phyloP scores from a whole-genome alignment of 148 eudicot species.

The Silene conica region DNA sequence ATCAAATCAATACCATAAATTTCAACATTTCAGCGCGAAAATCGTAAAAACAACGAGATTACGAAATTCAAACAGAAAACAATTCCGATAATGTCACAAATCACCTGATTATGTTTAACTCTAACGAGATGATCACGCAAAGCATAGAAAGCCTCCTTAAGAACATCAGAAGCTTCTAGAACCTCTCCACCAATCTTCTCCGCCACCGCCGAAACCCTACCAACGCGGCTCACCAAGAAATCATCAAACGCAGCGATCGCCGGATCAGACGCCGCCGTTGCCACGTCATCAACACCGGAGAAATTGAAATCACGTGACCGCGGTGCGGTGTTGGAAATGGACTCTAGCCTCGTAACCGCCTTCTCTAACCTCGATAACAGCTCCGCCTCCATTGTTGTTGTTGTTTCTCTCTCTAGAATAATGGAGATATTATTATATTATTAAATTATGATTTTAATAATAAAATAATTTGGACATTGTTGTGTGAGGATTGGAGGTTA shows the following conservation, averaged over 20 bases:
- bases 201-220: slow-evolving; percentile 56
- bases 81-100: neutral
- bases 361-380: slow-evolving; percentile 64
- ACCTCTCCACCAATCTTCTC: slow-evolving; percentile 89
- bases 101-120: slow-evolving; percentile 72
- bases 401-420: neutral
- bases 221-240: slow-evolving; percentile 43
- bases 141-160: slow-evolving; percentile 55
- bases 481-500: neutral
- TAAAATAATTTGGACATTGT: slow-evolving; percentile 10
- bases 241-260: slow-evolving; percentile 72
- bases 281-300: slow-evolving; percentile 31
- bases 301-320: slow-evolving; percentile 23
- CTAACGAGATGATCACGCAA: slow-evolving; percentile 67
- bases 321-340: slow-evolving; percentile 27
- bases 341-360: slow-evolving; percentile 72
- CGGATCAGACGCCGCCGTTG: slow-evolving; percentile 56
- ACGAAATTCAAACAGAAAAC: neutral
- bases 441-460: neutral
- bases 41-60: neutral
- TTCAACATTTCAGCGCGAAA: neutral
- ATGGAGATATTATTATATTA: neutral
- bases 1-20: too few species aligned
- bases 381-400: slow-evolving; percentile 56
- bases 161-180: slow-evolving; percentile 48